phyloP scores from a whole-genome alignment of 306 rosid species.

The Quercus dentata region DNA sequence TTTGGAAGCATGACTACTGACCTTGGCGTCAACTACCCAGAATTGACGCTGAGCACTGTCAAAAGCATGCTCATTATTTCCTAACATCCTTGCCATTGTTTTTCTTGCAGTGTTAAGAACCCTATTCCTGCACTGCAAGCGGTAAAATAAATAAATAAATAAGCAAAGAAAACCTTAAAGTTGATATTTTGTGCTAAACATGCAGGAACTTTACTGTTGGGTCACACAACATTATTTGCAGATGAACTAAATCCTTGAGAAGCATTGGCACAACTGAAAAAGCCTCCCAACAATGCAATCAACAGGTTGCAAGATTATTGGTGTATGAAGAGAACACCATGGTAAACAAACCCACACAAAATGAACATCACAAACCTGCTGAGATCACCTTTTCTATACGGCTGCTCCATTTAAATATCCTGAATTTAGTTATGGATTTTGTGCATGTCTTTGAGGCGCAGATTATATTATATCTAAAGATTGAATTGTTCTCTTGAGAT shows the following conservation, averaged over 20 bases:
- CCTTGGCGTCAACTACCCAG: slow-evolving; percentile 98
- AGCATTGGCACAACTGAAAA: background rate
- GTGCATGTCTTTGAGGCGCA: background rate
- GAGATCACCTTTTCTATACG: background rate
- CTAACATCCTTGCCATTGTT: slow-evolving; percentile 99
- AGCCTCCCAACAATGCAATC: background rate
- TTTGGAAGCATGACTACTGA: slow-evolving; percentile 18
- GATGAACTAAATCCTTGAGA: background rate
- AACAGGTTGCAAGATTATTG: background rate
- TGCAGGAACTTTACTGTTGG: slow-evolving; percentile 7
- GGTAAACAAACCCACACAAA: background rate
- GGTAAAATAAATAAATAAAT: slow-evolving; percentile 12
- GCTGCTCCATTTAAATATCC: background rate
- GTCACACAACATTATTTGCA: slow-evolving; percentile 2
- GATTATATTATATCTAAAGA: background rate
- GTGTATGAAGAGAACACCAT: background rate
- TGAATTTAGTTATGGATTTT: background rate
- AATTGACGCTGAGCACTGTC: slow-evolving; percentile 88
- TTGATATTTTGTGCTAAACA: slow-evolving; percentile 14
- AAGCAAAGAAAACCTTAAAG: slow-evolving; percentile 15
- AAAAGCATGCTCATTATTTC: slow-evolving; percentile 83
- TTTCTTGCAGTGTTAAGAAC: slow-evolving; percentile 87
- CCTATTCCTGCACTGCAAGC: slow-evolving; percentile 93
- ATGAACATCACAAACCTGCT: background rate
- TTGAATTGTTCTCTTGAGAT: background rate